Evolutionary conservation across 345 rosid species (phyloP), one percentile per base, ranked within the genome.

Genomic region (Boechera retrofracta): DNA sequence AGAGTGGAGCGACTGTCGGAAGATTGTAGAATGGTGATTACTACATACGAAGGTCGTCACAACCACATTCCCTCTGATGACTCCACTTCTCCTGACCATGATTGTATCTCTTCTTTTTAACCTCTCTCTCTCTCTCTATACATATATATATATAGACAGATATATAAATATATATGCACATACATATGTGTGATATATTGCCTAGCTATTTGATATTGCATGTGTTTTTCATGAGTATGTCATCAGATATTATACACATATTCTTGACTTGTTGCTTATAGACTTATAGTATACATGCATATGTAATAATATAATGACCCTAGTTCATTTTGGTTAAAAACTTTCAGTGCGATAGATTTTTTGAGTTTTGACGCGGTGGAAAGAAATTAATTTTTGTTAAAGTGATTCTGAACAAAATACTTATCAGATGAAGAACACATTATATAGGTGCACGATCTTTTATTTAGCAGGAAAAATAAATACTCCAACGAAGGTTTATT

Each of bases 1-100:
- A 94, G 97, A 79, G 97, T 94, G 8, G 98, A 94, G 76, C 56
- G 98, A 64, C 78, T 94, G 29, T 94, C 97, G 5, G 97, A 94
- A 72, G 98, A 94, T 59, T 89, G 97, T 77, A 85, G 98, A 73
- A 94, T 94, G 98, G 98, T 94, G 71, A 94, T 94, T 58, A 94
- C 98, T 12, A 94, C 98, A 33, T 94, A 94, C 26, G 98, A 94
- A 89, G 98, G 98, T 54, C 88, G 98, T 80, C 98, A 94, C 83
- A 91, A 85, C 67, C 98, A 94, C 86, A 77, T 89, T 69, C 97
- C 96, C 4, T 89, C 86, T 51, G 93, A 91, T 72, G 98, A 92
- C 75, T 87, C 97, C 7, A 88, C 83, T 81, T 86, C 93, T 15
- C 89, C 96, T 6, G 95, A 91, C 33, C 90, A 86, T 54, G 89